phyloP scores from a whole-genome alignment of 768 basidiomycete genomes.

The Tricholoma furcatifolium region DNA sequence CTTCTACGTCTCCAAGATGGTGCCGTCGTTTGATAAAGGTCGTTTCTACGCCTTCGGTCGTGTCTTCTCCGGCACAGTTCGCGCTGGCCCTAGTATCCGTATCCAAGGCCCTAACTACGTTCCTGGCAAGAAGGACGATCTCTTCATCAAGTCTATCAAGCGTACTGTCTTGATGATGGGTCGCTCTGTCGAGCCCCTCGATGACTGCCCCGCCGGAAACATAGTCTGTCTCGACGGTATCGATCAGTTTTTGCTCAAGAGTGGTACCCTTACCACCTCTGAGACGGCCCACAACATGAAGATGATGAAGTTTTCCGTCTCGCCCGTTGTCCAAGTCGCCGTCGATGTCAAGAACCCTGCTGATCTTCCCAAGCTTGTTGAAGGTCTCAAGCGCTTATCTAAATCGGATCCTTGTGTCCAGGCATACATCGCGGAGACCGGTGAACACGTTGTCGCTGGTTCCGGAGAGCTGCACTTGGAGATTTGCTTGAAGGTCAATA shows the following conservation, averaged over 20 bases:
- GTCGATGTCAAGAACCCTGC: conserved; percentile 99
- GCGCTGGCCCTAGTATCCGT: conserved; percentile 95
- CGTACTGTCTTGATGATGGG: conserved; percentile 99
- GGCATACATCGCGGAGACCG: conserved; percentile 86
- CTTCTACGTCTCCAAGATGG: conserved; percentile 99
- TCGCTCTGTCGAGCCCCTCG: conserved; percentile 96
- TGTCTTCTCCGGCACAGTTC: conserved; percentile 98
- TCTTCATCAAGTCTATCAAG: conserved; percentile 97
- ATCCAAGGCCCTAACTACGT: conserved; percentile 99
- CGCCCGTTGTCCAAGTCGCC: conserved; percentile 97
- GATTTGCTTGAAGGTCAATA: conserved; percentile 91
- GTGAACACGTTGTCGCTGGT: conserved; percentile 99
- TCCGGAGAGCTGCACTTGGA: conserved; percentile 99
- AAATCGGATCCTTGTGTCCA: conserved; percentile 99
- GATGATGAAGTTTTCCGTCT: conserved; percentile 99
- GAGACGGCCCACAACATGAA: conserved; percentile 99
- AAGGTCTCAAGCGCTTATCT: conserved; percentile 99
- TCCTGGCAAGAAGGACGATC: conserved; percentile 98
- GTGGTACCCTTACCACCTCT: conserved; percentile 94
- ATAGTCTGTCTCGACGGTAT: conserved; percentile 99
- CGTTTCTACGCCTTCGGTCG: conserved; percentile 99
- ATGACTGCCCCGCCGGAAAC: conserved; percentile 99
- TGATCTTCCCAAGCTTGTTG: conserved; percentile 98
- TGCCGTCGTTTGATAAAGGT: conserved; percentile 99
- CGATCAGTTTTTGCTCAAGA: conserved; percentile 99